Percentiles rank a stretch among this genome's conserved stretches.
These are phyloP conservation scores for Penicillium sp. DNA, from an alignment of 2,329 filamentous ascomycete species.

Conservation along the genomic window DNA sequence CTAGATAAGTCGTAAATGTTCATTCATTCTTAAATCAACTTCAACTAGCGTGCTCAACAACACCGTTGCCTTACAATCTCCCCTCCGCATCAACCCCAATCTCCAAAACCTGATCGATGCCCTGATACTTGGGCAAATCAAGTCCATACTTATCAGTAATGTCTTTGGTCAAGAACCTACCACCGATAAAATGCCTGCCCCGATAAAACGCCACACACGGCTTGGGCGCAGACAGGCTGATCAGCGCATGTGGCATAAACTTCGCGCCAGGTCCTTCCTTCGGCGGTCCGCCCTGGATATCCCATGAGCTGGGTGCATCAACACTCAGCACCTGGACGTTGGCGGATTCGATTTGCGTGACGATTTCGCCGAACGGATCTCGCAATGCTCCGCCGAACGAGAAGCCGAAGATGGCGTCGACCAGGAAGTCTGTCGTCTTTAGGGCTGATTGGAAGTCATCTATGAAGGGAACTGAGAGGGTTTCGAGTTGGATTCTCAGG, in stretches of 20 bases:
- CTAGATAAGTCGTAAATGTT: not conserved
- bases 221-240: slow-evolving; percentile 92
- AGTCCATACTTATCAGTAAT: slow-evolving; percentile 84
- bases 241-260: slow-evolving; percentile 75
- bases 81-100: slow-evolving; percentile 47
- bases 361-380: slow-evolving; percentile 84
- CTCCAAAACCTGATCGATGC: slow-evolving; percentile 86
- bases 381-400: slow-evolving; percentile 88
- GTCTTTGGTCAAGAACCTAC: slow-evolving; percentile 75
- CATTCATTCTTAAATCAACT: not conserved
- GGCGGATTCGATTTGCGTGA: slow-evolving; percentile 70
- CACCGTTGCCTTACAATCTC: slow-evolving; percentile 24
- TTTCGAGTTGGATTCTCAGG: slow-evolving; percentile 77
- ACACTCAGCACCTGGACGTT: slow-evolving; percentile 78
- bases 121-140: slow-evolving; percentile 77
- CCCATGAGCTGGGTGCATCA: slow-evolving; percentile 92
- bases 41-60: not conserved
- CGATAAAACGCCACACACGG: slow-evolving; percentile 79
- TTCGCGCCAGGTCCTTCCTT: slow-evolving; percentile 69
- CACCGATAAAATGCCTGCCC: slow-evolving; percentile 88
- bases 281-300: slow-evolving; percentile 83
- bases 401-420: slow-evolving; percentile 96
- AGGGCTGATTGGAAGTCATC: slow-evolving; percentile 72
- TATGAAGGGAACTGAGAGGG: slow-evolving; percentile 78
- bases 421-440: slow-evolving; percentile 68